phyloP scores from a whole-genome alignment of 164 flowering plant genomes.

The Magnolia sinica region DNA sequence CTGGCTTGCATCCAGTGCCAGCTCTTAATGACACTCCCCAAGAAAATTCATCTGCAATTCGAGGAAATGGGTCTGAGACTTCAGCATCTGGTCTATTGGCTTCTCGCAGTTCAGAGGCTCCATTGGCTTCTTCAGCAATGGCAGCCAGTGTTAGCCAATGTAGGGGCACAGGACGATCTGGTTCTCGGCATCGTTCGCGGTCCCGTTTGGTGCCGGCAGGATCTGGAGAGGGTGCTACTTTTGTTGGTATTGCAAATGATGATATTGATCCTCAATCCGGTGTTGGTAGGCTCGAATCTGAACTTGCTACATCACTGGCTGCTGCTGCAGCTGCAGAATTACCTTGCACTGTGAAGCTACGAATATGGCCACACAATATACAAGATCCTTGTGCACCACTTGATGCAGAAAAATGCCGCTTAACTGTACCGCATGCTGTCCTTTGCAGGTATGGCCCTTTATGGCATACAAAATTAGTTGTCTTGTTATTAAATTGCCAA shows the following conservation, averaged over 20 bases:
- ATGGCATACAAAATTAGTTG: background rate
- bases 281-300: constrained; percentile 58
- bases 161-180: constrained; percentile 46
- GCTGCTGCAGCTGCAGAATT: constrained; percentile 88
- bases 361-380: constrained; percentile 86
- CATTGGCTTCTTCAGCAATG: constrained; percentile 28
- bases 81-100: constrained; percentile 21
- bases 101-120: constrained; percentile 22
- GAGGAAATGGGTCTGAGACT: constrained; percentile 19
- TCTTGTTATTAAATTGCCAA: background rate
- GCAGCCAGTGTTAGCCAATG: constrained; percentile 28
- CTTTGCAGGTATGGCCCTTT: constrained; percentile 78
- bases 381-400: constrained; percentile 76
- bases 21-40: constrained; percentile 28
- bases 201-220: constrained; percentile 33
- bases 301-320: constrained; percentile 75
- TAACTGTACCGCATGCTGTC: constrained; percentile 92
- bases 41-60: constrained; percentile 35
- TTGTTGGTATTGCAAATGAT: constrained; percentile 26
- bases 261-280: constrained; percentile 50
- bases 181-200: constrained; percentile 46
- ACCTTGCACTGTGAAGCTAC: constrained; percentile 93
- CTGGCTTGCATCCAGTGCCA: constrained; percentile 37
- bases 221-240: constrained; percentile 39
- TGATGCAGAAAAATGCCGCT: constrained; percentile 60